Evolutionary conservation across 371 early-diverging fungal species (phyloP), one percentile per base, ranked within the genome.

Genomic region (Dinochytrium kinnereticum): DNA sequence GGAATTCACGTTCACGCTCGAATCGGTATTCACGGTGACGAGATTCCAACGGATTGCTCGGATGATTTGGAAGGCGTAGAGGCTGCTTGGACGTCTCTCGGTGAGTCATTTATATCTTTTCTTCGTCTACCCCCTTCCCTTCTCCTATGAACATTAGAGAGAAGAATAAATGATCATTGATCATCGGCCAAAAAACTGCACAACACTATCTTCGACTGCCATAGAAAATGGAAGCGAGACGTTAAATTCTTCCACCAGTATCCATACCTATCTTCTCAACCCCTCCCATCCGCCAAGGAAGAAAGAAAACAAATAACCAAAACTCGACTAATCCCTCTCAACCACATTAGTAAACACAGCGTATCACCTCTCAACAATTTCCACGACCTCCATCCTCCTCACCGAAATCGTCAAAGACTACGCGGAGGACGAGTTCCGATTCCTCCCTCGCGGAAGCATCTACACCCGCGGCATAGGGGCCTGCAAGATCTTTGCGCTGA

Each of bases 1-100:
- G 76, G 76, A 2, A 59, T 75, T 17, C 10, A 37, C 5, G 68
- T 75, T n/a, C 31, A 57, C 10, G 70, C 68, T 24, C 34, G 71
- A 15, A 67, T 75, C 19, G 76, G 76, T 0, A 68, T 75, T 28
- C 76, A 75, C 44, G 75, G 70, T 30, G 70, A 64, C 34, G 31
- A 33, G 7, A 51, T 74, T 15, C 65, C 69, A 2, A 28, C 21
- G 5, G 53, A 64, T 24, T 17, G 13, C 19, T 37, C 40, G 17
- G 65, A 70, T 13, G 55, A 39, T 24, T 0, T 53, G 26, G 70
- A 74, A 34, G 65, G 28, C 28, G 53, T 69, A 1, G 75, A 74
- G 39, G 59, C 38, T 13, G 69, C 67, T 0, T 74, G 75, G 75
- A 38, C 40, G 10, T 53, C 69, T 2, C 28, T 74, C 24, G 69